These are phyloP conservation scores for Chloris gayana DNA, from an alignment of 176 grass and related monocot genomes.

Conservation along the genomic window DNA sequence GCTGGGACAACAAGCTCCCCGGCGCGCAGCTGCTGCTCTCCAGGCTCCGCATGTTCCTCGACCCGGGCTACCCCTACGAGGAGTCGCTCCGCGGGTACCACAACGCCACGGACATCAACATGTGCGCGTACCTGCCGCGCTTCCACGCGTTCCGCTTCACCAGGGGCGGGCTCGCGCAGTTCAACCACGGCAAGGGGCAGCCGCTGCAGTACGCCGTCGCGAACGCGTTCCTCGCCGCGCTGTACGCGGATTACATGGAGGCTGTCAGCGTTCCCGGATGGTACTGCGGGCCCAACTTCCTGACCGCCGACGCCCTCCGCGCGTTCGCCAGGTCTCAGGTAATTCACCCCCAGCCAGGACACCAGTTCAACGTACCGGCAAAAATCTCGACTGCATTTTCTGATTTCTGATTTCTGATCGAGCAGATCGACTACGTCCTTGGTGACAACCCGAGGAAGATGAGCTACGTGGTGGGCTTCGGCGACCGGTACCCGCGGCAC, in stretches of 20 bases:
- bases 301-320: conserved; percentile 56
- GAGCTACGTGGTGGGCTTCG: conserved; percentile 92
- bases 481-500: conserved; percentile 72
- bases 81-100: conserved; percentile 77
- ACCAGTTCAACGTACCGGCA: background rate
- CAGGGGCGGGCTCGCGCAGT: conserved; percentile 63
- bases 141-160: conserved; percentile 76
- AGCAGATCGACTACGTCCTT: conserved; percentile 81
- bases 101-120: conserved; percentile 66
- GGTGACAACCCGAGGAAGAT: conserved; percentile 88
- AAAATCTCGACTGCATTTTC: background rate
- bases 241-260: conserved; percentile 93
- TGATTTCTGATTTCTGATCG: background rate
- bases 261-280: conserved; percentile 70
- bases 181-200: conserved; percentile 78
- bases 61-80: conserved; percentile 89
- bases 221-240: conserved; percentile 71
- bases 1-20: conserved; percentile 98
- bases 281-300: conserved; percentile 87
- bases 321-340: conserved; percentile 76
- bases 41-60: conserved; percentile 83
- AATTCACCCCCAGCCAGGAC: background rate
- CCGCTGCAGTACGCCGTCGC: conserved; percentile 72
- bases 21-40: conserved; percentile 77
- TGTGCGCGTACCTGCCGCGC: conserved; percentile 70